phyloP scores from a whole-genome alignment of 106 monocot genomes.

The Alisma plantagoaquatica region DNA sequence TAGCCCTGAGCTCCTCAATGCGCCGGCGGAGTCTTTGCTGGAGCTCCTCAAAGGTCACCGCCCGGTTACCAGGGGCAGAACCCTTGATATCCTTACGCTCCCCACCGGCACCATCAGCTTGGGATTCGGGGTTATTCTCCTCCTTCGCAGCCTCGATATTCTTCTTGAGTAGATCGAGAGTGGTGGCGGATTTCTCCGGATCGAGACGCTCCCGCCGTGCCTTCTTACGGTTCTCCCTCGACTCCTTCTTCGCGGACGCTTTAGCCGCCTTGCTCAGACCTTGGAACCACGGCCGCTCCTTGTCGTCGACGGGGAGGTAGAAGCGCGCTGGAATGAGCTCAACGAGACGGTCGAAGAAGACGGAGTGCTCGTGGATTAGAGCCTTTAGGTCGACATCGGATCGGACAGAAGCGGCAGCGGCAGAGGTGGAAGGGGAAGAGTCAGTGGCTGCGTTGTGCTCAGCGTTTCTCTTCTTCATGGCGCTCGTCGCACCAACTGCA shows the following conservation, averaged over 20 bases:
- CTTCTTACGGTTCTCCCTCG: constrained; percentile 61
- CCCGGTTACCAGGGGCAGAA: too few relatives aligned
- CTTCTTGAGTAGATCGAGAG: constrained; percentile 58
- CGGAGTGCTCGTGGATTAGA: constrained; percentile 37
- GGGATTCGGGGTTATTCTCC: background rate
- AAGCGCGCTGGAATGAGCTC: constrained; percentile 66
- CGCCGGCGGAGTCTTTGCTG: constrained; percentile 42
- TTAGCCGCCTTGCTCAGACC: constrained; percentile 74
- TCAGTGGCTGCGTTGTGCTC: too few relatives aligned
- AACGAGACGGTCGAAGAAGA: constrained; percentile 79
- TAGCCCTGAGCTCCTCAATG: constrained; percentile 56
- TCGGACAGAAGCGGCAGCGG: too few relatives aligned
- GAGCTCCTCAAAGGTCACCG: constrained; percentile 82
- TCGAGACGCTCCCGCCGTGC: constrained; percentile 63
- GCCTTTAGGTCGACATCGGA: constrained; percentile 22
- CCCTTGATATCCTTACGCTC: too few relatives aligned
- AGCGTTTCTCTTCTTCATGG: too few relatives aligned
- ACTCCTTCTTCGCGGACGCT: constrained; percentile 48
- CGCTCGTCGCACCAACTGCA: too few relatives aligned
- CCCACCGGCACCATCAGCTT: background rate
- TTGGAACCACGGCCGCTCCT: constrained; percentile 60
- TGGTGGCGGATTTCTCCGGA: constrained; percentile 37
- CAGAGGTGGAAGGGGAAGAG: too few relatives aligned
- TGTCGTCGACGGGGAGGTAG: constrained; percentile 49
- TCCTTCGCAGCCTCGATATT: constrained; percentile 17